Evolutionary conservation across 768 basidiomycete genomes (phyloP), one percentile per base, ranked within the genome.

Genomic region (Lentinula edodes): DNA sequence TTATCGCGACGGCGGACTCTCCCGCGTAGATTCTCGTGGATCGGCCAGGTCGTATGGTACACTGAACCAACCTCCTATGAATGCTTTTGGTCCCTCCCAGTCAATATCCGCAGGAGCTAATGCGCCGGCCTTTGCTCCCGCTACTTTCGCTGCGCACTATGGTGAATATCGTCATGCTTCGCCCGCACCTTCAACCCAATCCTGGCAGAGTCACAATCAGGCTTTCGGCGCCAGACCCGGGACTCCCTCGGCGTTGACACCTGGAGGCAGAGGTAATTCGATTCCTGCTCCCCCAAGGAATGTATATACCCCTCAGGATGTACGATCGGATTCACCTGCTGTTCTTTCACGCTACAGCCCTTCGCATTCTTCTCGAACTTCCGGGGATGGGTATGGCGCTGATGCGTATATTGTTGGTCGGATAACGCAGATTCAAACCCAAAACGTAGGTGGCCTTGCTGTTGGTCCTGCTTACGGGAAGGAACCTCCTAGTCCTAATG

Each of bases 241-340:
- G 12, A 56, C 55, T 7, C 55, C 55, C 10, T 56, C 38, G 23
- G 8, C 55, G 12, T 56, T 56, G 55, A 56, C 55, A 43, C 55
- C 55, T 5, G 55, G 55, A 56, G 41, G 39, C n/a, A 42, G 41
- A 23, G 15, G 39, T 16, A 28, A 28, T n/a, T 36, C 53, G 10
- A 23, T 15, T 9, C 55, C 55, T 12, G 23, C 55, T 41, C 39
- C 41, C n/a, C 55, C 39, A 15, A 43, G 55, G 10, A 20, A 23
- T 43, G 39, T 28, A 5, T 43, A 28, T 15, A 16, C 39, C 20
- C 20, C 55, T 6, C 41, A 16, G 9, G 42, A 41, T 41, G 20
- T 3, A 18, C 54, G 39, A n/a, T 38, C 54, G 13, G 54, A 55
- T 16, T 56, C 55, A 7, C 55, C 55, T 23, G 41, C 55, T 13